Conservation (phyloP, 2,329 filamentous ascomycete species). For the Exserohilum turcica region DNA sequence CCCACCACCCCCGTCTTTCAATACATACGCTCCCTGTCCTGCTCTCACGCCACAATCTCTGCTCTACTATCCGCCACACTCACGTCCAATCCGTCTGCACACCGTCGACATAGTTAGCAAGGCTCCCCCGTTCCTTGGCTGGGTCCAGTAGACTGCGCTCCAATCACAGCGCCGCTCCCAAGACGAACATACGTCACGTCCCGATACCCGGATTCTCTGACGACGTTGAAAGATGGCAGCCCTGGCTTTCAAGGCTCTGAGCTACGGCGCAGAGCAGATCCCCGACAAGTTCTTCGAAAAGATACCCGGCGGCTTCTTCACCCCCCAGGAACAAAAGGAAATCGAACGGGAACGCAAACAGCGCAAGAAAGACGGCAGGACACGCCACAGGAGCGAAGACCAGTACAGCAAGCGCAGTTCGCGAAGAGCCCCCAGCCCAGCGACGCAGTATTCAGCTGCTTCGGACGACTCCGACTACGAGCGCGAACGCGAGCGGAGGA, state of each 20-base stretch:
- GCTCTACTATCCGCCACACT: conserved; percentile 12
- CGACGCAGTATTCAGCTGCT: conserved; percentile 36
- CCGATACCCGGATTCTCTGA: conserved; percentile 33
- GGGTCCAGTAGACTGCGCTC: conserved; percentile 22
- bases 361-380: conserved; percentile 22
- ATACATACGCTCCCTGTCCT: conserved; percentile 13
- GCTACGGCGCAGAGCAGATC: conserved; percentile 46
- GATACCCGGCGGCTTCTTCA: conserved; percentile 48
- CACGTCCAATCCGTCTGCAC: conserved; percentile 19
- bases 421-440: conserved; percentile 33
- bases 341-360: conserved; percentile 27
- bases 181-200: conserved; percentile 41
- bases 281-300: conserved; percentile 47
- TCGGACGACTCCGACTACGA: conserved; percentile 42
- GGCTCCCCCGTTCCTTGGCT: conserved; percentile 22
- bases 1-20: conserved; percentile 7
- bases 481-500: conserved; percentile 26
- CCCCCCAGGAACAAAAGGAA: conserved; percentile 36
- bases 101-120: conserved; percentile 28
- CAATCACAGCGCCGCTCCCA: conserved; percentile 38
- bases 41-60: conserved; percentile 10
- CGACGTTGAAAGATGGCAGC: conserved; percentile 38
- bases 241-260: conserved; percentile 47
- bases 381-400: conserved; percentile 22
- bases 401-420: conserved; percentile 25